phyloP scores from a whole-genome alignment of 2,329 filamentous ascomycete species.

The Pestalotiopsis sp. region DNA sequence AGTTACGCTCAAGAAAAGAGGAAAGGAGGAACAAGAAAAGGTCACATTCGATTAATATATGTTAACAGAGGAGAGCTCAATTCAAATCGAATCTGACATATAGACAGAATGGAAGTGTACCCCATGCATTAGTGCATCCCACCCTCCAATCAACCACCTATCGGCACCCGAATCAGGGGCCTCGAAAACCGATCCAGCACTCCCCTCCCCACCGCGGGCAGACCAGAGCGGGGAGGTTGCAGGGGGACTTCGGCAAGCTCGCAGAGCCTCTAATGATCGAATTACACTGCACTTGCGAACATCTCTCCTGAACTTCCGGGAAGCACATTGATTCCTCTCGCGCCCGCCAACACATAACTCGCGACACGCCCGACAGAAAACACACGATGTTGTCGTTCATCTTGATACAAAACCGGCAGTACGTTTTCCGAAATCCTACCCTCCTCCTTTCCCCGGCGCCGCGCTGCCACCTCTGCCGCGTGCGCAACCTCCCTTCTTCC shows the following conservation, averaged over 20 bases:
- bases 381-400: slow-evolving; percentile 43
- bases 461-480: no score
- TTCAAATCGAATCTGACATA: background rate
- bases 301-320: no score
- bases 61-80: background rate
- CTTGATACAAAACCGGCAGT: slow-evolving; percentile 46
- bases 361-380: background rate
- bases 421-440: slow-evolving; percentile 18
- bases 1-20: no score
- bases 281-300: no score
- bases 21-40: no score
- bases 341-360: background rate
- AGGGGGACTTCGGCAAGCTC: background rate
- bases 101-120: background rate
- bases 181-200: no score
- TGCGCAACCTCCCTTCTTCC: background rate
- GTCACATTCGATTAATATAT: no score
- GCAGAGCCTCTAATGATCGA: background rate
- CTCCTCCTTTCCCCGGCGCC: background rate
- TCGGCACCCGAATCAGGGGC: background rate
- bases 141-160: background rate
- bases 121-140: background rate
- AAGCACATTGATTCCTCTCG: background rate
- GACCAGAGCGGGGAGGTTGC: background rate
- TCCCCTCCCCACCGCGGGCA: no score